These are phyloP conservation scores for Cercospora zeina DNA, from an alignment of 2,329 filamentous ascomycete species.

Conservation along the genomic window DNA sequence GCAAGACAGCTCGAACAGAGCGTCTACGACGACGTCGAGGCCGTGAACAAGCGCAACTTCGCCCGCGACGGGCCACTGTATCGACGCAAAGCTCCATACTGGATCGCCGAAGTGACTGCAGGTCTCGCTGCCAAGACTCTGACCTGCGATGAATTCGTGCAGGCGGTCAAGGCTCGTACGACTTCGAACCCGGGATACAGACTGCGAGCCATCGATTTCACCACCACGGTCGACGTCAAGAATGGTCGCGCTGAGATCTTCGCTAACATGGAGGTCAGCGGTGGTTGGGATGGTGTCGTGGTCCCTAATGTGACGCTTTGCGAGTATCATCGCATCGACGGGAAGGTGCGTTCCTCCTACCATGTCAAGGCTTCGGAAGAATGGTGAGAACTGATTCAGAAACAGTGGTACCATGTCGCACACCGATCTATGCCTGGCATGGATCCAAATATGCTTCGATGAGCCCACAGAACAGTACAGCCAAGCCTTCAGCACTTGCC, in stretches of 20 bases:
- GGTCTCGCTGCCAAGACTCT: conserved; percentile 10
- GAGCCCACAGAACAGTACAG: not conserved
- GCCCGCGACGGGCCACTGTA: conserved; percentile 13
- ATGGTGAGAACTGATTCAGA: not conserved
- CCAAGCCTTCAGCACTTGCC: not conserved
- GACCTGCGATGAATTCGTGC: conserved; percentile 18
- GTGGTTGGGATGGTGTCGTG: conserved; percentile 15
- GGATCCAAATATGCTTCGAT: conserved; percentile 15
- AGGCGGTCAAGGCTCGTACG: conserved; percentile 10
- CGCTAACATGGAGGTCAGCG: conserved; percentile 22
- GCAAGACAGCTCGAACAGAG: conserved; percentile 18
- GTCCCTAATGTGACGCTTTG: conserved; percentile 21
- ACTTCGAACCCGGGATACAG: conserved; percentile 15
- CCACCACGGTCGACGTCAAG: conserved; percentile 18
- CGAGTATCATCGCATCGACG: conserved; percentile 22
- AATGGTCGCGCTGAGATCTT: conserved; percentile 19
- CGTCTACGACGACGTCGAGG: conserved; percentile 18
- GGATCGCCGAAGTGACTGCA: conserved; percentile 18
- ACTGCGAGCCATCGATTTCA: conserved; percentile 17
- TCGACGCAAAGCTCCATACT: conserved; percentile 20
- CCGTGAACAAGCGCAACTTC: conserved; percentile 21
- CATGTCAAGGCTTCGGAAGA: not conserved
- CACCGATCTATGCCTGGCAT: conserved; percentile 24
- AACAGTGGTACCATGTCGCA: conserved; percentile 19
- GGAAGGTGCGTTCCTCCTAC: not conserved